Evolutionary conservation across 192 early-diverging fungal species (phyloP), one percentile per base, ranked within the genome.

Genomic region (Coemansia sp.): DNA sequence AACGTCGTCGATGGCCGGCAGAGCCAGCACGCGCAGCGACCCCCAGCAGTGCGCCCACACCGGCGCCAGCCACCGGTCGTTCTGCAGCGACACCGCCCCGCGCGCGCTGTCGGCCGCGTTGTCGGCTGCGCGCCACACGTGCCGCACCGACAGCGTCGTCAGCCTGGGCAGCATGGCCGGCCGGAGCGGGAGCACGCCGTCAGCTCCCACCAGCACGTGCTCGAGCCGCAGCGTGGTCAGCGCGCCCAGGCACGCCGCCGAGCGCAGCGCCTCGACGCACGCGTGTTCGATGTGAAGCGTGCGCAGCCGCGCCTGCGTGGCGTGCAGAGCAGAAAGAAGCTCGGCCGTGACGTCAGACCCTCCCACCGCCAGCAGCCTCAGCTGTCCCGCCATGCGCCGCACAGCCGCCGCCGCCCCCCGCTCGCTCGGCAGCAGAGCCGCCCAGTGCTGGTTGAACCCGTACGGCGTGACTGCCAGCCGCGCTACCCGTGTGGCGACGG

Each of bases 381-480:
- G 72, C 68, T 73, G 74, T 1, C 50, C 64, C 1, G 70, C 72
- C 72, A 69, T 64, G 39, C 63, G 46, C 34, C 62, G 44, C 61
- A 74, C 44, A 52, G 61, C 58, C 6, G 13, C 69, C 2, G 75
- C 75, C 3, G 61, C 70, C 18, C 80, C 72, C 50, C 69, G 55
- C 60, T 77, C 75, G 69, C 13, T 36, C 2, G 76, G 73, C 20
- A 16, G 57, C 63, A 83, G 81, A 11, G 73, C 73, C n/a, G 49
- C 64, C 81, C 81, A 83, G 33, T 55, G 70, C 73, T 70, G 70
- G 71, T 73, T 74, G 64, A 78, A 83, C 22, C 81, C 81, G 65
- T 78, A 79, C 20, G 81, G 81, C 70, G 27, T 55, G 12, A 76
- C 36, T 5, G 76, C 76, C 64, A 83, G 71, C 24, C 76, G 72